Base-by-base conservation (phyloP, 2,329 filamentous ascomycete genomes). In the Zymoseptoria crescenta region DNA sequence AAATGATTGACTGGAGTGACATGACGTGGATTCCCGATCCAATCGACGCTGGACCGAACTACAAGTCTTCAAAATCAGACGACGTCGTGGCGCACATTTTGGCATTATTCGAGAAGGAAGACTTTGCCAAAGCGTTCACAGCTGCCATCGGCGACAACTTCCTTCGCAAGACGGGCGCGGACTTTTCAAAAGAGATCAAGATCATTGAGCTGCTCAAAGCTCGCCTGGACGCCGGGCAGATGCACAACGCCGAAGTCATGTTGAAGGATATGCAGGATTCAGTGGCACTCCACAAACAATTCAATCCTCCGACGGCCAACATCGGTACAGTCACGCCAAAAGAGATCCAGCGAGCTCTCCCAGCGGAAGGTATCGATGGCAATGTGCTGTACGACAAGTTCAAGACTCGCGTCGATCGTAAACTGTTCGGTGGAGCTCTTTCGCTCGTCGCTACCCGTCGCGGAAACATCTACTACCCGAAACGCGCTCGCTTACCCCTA, bases 181-280 rank as follows among this genome's bases (percentile, higher is more conserved):
- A 83, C 24, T 95, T 91, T 66, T 82, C 88, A 60, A 91, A 91
- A 72, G 94, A 89, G 74, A 83, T 89, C 56, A 87, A 88, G 57
- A 88, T 96, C 4, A 81, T 97, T 5, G 86, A 93, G 59, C 81
- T 97, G 8, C 81, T 99, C 60, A 96, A 96, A 76, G 82, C 89
- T 62, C 86, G 92, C 8, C 92, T 96, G 58, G 93, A 93, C 24
- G 91, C 96, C 65, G 81, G 83, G 28, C 86, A 90, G 16, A 78
- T 99, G 52, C 94, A 97, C 72, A 89, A 89, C 54, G 96, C 92
- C 73, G 93, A 99, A 71, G 94, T 99, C 68, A 99, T 99, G 94
- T 83, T 99, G 59, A 89, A 88, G 64, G 94, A 99, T 72, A 88
- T 97, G 41, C 83, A 88, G 64, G 92, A 96, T 60, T 89, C 96